Conservation (phyloP, 2,329 filamentous ascomycete genomes). For the Trichoderma endophyticum region DNA sequence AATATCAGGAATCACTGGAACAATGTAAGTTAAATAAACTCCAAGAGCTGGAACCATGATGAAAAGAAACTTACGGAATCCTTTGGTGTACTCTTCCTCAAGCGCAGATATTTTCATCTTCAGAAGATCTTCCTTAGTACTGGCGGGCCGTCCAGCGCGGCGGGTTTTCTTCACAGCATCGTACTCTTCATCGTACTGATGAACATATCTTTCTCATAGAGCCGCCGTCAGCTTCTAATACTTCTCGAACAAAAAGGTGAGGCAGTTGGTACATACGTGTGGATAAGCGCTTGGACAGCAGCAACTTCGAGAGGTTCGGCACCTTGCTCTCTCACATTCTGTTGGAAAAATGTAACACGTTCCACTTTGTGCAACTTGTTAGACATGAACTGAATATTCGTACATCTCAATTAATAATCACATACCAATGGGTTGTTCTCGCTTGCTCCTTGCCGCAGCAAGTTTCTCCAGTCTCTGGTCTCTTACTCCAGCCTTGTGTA, state of each 20-base stretch:
- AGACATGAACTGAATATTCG: slow-evolving; percentile 12
- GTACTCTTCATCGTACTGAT: slow-evolving; percentile 69
- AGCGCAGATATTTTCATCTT: slow-evolving; percentile 68
- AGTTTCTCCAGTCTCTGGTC: slow-evolving; percentile 79
- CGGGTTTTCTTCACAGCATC: slow-evolving; percentile 63
- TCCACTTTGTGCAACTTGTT: slow-evolving; percentile 14
- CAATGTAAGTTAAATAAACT: slow-evolving; percentile 16
- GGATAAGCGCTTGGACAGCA: slow-evolving; percentile 59
- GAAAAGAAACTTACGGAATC: slow-evolving; percentile 62
- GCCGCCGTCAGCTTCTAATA: slow-evolving; percentile 27
- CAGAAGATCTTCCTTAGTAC: slow-evolving; percentile 72
- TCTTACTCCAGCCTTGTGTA: slow-evolving; percentile 74
- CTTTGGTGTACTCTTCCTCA: slow-evolving; percentile 74
- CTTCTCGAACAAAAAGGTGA: slow-evolving; percentile 8
- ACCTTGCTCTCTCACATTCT: slow-evolving; percentile 52
- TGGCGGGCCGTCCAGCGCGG: slow-evolving; percentile 75
- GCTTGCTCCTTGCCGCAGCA: slow-evolving; percentile 65
- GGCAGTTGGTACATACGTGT: slow-evolving; percentile 45
- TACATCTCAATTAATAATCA: neutral
- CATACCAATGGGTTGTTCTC: slow-evolving; percentile 70
- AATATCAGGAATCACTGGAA: slow-evolving; percentile 69
- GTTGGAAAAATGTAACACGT: slow-evolving; percentile 63
- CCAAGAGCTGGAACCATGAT: neutral
- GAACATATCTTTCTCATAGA: slow-evolving; percentile 51
- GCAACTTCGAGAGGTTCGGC: slow-evolving; percentile 49